Base-by-base conservation (phyloP, 768 basidiomycete species). In the Leccinum imitatum region DNA sequence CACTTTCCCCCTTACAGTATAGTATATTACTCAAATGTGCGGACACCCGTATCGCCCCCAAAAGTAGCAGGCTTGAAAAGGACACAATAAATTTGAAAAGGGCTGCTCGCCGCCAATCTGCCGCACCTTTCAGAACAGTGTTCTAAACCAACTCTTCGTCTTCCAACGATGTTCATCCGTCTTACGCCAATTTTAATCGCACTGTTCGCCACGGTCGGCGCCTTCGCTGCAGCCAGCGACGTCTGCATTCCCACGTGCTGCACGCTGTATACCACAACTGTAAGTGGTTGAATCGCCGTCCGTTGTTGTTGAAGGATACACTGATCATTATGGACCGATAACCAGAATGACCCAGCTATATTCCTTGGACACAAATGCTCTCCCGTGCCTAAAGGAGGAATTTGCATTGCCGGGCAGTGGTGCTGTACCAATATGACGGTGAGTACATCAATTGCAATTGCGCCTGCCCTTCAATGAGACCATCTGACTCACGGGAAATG, bases 161-260 rank as follows among this genome's bases (percentile, higher is more conserved):
- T n/a, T 60, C 4, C 0, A 8, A 13, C 31, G 31, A 33, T 63
- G 62, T 58, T 63, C 8, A 15, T 15, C 44, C 62, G 48, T 46
- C 35, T 57, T 31, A 39, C 39, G 8, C 50, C 52, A 9, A 7
- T 62, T 35, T 33, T 50, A 6, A 19, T 63, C 14, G 48, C 35
- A 6, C 33, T 63, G 1, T 23, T 55, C 6, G 41, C 33, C 10
- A n/a, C 54, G 17, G 9, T 13, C 6, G n/a, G 56, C 4, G n/a
- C 23, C 10, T 47, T 50, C 21, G 48, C 37, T 19, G 19, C 23
- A 19, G 23, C 23, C 23, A 23, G 23, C 23, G 23, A 23, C 23
- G 23, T 23, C 23, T 23, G 23, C 23, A 23, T 23, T 23, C 23
- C 23, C 23, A 23, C 23, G 23, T 23, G 23, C 23, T 23, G 23